A percentile compares a stretch with the other conserved stretches of the same genome.
Evolutionary conservation across 176 grass and related monocot genomes (phyloP).

Genomic region (bread wheat (Triticum aestivum)): IWGSC_CS_RefSeq_v2.1 NC_057807.1:23725600-23726099

Average conservation of each 20-base stretch:
- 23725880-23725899: constrained; percentile 93
- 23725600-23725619: too few species aligned
- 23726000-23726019: constrained; percentile 51
- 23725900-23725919: constrained; percentile 98
- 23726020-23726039: constrained; percentile 50
- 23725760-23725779: background rate
- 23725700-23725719: too few species aligned
- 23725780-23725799: constrained; percentile 64
- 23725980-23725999: constrained; percentile 71
- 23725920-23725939: constrained; percentile 77
- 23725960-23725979: constrained; percentile 70
- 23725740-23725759: too few species aligned
- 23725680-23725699: too few species aligned
- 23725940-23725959: constrained; percentile 63
- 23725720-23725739: too few species aligned
- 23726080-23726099: too few species aligned
- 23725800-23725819: constrained; percentile 73
- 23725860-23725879: constrained; percentile 84
- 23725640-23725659: too few species aligned
- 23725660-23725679: too few species aligned
- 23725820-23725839: constrained; percentile 55
- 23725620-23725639: too few species aligned
- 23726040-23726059: background rate
- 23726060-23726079: too few species aligned
- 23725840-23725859: constrained; percentile 49